Evolutionary conservation across 805 yeast genomes (phyloP), one percentile per base, ranked within the genome.

Genomic region (Hanseniaspora valbyensis): DNA sequence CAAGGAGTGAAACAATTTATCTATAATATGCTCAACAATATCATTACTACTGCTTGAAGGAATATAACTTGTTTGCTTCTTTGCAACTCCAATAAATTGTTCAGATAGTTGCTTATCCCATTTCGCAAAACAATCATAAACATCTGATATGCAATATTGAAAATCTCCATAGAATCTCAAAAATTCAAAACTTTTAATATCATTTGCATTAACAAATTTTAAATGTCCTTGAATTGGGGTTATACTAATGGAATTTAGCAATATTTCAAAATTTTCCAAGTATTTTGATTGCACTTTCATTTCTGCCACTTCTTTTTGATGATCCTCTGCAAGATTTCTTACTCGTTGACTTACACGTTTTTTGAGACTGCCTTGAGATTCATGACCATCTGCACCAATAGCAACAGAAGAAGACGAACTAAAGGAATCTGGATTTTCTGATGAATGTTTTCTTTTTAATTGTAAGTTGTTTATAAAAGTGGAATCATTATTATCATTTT

Each of bases 71-170:
- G 42, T 9, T 21, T 37, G 25, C 2, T 4, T 14, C 54, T 42
- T 58, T 59, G 42, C 57, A 5, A 19, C n/a, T 13, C 41, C 41
- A 7, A 37, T 56, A 36, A 60, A 59, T 10, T 62, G 54, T 22
- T 65, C 67, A 6, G 67, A 58, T 41, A 63, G 64, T 55, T 61
- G 59, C 25, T 59, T 59, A 26, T 53, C 61, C 75, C 75, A 70
- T 38, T 55, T 55, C 32, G 61, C 60, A 12, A 69, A 57, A 49
- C 69, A 58, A 21, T 57, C 57, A 37, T 64, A 62, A 29, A 70
- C 58, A 49, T 68, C 72, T 5, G 53, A 37, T 3, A 60, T 52
- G 42, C 55, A 42, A 26, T 18, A 24, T 42, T 52, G 13, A 26
- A 37, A 19, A 18, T 9, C 49, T 41, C 7, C 16, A 28, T 12